Evolutionary conservation across 1,139 yeast genomes (phyloP), one percentile per base, ranked within the genome.

Genomic region (Yamadazyma friedrichii): DNA sequence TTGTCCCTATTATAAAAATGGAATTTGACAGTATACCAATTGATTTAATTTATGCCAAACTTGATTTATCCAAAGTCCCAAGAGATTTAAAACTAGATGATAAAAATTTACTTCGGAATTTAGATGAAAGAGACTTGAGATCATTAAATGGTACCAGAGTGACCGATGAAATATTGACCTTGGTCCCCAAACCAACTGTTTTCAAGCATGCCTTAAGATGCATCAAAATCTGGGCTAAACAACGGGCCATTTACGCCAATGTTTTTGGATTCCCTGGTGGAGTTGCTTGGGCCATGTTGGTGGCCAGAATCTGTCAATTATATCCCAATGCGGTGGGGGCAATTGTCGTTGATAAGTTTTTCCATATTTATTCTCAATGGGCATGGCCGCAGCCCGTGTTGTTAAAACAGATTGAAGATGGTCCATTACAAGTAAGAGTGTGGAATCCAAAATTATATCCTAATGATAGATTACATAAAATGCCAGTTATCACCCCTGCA

Each of bases 401-500:
- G 36, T 70, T 93, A 41, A 91, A 89, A 55, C 93, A 80, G 9
- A 93, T 93, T 46, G 99, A 94, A 58, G 98, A 91, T 63, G 98
- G 98, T 0, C 98, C 98, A 0, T 67, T 94, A 36, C 97, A 91
- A 53, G 98, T 89, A 0, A 76, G 96, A 47, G 95, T 93, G 4
- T 93, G 99, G 99, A 93, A 93, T 58, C 99, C 99, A 6, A 78
- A 85, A 49, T 65, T 93, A 4, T 93, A 93, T 56, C 82, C 91
- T 2, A 87, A 80, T 51, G 99, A 93, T 58, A 77, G 95, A 44
- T 81, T 80, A 27, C 99, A 93, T 62, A 73, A 82, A 51, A 94
- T 93, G 98, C 99, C 99, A 0, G 96, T 93, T n/a, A 93, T 93
- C 41, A 93, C 99, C 0, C 99, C 99, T 0, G 98, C 98, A 0